These are phyloP conservation scores for Fremontodendron californicum DNA, from an alignment of 345 rosid species.

Conservation along the genomic window DNA sequence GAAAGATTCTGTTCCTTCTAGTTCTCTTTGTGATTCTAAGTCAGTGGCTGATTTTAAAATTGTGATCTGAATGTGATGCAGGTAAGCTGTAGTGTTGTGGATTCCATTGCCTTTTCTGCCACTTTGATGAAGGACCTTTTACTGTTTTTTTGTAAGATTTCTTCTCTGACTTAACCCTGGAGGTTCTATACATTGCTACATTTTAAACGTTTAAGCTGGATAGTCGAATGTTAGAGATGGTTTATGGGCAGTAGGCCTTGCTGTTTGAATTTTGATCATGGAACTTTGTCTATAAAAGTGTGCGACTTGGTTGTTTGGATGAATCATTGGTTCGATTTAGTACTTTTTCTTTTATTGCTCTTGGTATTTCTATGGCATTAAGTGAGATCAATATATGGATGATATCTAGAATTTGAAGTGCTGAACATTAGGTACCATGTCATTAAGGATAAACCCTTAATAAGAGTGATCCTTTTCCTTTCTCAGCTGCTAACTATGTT, in stretches of 20 bases:
- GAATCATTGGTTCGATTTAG: not conserved
- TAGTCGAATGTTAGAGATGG: not conserved
- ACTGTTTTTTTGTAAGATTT: not conserved
- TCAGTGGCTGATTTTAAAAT: not conserved
- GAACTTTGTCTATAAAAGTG: not conserved
- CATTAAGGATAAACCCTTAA: too few relatives aligned
- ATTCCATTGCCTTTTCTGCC: not conserved
- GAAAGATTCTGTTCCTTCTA: not conserved
- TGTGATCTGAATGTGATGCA: not conserved
- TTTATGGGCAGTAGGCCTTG: not conserved
- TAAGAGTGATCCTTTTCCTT: too few relatives aligned
- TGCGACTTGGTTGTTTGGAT: not conserved
- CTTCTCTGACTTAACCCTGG: not conserved
- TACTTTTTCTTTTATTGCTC: not conserved
- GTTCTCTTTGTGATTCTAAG: not conserved
- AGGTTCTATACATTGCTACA: too few relatives aligned
- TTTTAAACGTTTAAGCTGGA: too few relatives aligned
- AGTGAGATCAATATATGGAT: not conserved
- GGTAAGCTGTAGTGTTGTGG: not conserved
- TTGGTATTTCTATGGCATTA: not conserved
- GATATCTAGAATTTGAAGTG: not conserved
- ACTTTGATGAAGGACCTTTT: not conserved
- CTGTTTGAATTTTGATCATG: not conserved
- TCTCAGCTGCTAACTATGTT: too few relatives aligned
- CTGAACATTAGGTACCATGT: not conserved